These are phyloP conservation scores for Citrullus amarus DNA, from an alignment of 306 rosid genomes.

Conservation along the genomic window DNA sequence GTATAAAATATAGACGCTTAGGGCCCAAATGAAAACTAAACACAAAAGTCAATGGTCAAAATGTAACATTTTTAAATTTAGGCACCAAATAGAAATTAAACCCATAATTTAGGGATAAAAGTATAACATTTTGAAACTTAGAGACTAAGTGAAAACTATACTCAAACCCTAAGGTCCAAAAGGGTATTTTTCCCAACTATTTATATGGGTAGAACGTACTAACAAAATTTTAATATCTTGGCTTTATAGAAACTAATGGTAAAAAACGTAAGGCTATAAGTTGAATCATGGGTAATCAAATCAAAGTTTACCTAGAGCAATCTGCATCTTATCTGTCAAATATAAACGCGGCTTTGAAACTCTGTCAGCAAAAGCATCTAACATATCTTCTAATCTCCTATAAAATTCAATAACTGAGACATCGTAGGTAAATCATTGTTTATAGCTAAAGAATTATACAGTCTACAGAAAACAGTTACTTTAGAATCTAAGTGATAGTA, in stretches of 20 bases:
- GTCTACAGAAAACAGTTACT: not conserved
- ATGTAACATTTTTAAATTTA: too few relatives aligned
- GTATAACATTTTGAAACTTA: too few relatives aligned
- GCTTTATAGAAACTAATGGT: not conserved
- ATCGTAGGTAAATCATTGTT: not conserved
- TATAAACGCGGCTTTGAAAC: constrained; percentile 79
- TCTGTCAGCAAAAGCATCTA: constrained; percentile 86
- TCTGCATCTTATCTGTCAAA: constrained; percentile 82
- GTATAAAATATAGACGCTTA: too few relatives aligned
- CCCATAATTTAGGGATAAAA: too few relatives aligned
- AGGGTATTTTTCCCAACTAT: not conserved
- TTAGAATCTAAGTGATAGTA: not conserved
- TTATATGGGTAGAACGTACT: not conserved
- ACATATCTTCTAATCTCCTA: constrained; percentile 74
- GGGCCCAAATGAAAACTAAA: too few relatives aligned
- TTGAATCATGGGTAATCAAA: not conserved
- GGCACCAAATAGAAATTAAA: too few relatives aligned
- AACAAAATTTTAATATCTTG: not conserved
- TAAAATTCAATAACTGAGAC: constrained; percentile 14
- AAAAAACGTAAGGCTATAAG: not conserved
- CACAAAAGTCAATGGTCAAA: too few relatives aligned
- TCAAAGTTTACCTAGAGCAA: constrained; percentile 63
- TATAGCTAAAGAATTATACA: not conserved
- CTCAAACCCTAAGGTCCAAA: too few relatives aligned
- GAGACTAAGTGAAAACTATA: too few relatives aligned